phyloP scores from a whole-genome alignment of 441 rosid genomes.

The Iberis amara region DNA sequence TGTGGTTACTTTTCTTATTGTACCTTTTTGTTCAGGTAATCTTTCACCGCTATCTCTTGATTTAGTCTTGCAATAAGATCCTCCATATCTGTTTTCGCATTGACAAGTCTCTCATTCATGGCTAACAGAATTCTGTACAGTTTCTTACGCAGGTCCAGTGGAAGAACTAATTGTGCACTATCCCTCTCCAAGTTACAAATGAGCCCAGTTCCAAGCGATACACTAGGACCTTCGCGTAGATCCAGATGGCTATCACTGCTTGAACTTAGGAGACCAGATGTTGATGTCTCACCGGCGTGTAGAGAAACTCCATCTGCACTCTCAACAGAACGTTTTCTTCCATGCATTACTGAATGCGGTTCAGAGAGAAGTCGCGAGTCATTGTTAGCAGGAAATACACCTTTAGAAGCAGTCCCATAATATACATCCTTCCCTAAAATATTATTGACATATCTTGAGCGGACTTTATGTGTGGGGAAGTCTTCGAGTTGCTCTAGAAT shows the following conservation, averaged over 20 bases:
- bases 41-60: slow-evolving; percentile 87
- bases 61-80: slow-evolving; percentile 88
- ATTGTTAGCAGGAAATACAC: slow-evolving; percentile 37
- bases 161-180: slow-evolving; percentile 64
- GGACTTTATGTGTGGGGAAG: slow-evolving; percentile 54
- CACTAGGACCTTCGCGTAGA: slow-evolving; percentile 43
- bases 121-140: slow-evolving; percentile 68
- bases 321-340: slow-evolving; percentile 59
- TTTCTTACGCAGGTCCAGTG: slow-evolving; percentile 70
- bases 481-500: slow-evolving; percentile 82
- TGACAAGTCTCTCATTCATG: slow-evolving; percentile 65
- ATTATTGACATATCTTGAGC: slow-evolving; percentile 43
- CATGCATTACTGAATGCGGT: slow-evolving; percentile 47
- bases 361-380: slow-evolving; percentile 53
- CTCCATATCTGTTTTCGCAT: slow-evolving; percentile 96
- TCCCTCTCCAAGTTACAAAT: slow-evolving; percentile 37
- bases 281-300: slow-evolving; percentile 59
- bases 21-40: slow-evolving; percentile 87
- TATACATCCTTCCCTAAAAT: slow-evolving; percentile 35
- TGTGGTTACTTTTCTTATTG: slow-evolving; percentile 11
- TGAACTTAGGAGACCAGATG: slow-evolving; percentile 50
- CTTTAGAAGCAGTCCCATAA: slow-evolving; percentile 48
- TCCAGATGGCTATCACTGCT: slow-evolving; percentile 55
- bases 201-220: slow-evolving; percentile 35
- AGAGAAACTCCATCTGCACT: slow-evolving; percentile 61